Conservation (phyloP, 2,329 filamentous ascomycete species). For the Fusarium redolens region DNA sequence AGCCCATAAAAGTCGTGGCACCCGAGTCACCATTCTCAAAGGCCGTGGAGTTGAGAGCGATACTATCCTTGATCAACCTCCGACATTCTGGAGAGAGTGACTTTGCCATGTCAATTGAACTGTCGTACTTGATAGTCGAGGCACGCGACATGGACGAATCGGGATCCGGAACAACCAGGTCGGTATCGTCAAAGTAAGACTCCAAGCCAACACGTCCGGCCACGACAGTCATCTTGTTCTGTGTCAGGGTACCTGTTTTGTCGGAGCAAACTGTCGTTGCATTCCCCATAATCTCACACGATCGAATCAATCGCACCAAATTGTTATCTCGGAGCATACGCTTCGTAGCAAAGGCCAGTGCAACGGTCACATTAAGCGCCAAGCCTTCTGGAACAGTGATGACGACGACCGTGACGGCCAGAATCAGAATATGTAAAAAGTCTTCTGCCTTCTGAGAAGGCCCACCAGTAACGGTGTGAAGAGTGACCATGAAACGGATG, state of each 20-base stretch:
- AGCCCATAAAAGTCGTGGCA: slow-evolving; percentile 59
- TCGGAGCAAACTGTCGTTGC: slow-evolving; percentile 73
- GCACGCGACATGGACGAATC: slow-evolving; percentile 37
- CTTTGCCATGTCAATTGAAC: slow-evolving; percentile 46
- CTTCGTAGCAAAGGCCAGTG: slow-evolving; percentile 71
- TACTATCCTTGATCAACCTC: slow-evolving; percentile 53
- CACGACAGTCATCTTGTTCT: slow-evolving; percentile 72
- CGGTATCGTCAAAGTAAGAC: slow-evolving; percentile 52
- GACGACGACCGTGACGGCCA: slow-evolving; percentile 69
- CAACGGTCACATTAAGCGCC: slow-evolving; percentile 70
- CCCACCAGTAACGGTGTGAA: slow-evolving; percentile 51
- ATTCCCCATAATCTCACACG: slow-evolving; percentile 73
- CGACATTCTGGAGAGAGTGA: slow-evolving; percentile 51
- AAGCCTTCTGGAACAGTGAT: slow-evolving; percentile 71
- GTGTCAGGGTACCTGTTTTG: slow-evolving; percentile 73
- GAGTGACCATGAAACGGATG: slow-evolving; percentile 52
- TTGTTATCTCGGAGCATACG: slow-evolving; percentile 73
- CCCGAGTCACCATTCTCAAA: slow-evolving; percentile 59
- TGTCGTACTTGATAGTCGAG: slow-evolving; percentile 41
- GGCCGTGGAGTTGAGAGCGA: slow-evolving; percentile 63
- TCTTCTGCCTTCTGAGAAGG: slow-evolving; percentile 64
- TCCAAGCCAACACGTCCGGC: slow-evolving; percentile 63
- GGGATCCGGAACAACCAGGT: slow-evolving; percentile 35
- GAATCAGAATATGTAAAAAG: slow-evolving; percentile 69
- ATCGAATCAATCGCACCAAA: slow-evolving; percentile 67